phyloP scores from a whole-genome alignment of 768 basidiomycete species.

The Auriculariales sp. region DNA sequence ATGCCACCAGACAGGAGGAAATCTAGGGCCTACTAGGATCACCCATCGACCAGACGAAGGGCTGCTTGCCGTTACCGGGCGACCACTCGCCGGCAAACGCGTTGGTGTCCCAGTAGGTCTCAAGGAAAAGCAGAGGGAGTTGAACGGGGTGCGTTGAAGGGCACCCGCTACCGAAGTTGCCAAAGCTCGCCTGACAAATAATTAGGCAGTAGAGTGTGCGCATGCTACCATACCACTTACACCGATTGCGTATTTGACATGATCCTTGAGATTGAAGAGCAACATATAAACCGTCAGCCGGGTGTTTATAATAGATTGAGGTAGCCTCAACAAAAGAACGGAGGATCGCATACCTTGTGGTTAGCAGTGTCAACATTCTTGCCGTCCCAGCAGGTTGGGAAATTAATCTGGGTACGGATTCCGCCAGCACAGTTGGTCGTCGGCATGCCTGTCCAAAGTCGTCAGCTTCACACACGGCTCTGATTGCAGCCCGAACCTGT shows the following conservation, averaged over 20 bases:
- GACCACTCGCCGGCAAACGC: conserved; percentile 5
- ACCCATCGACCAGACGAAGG: conserved; percentile 8
- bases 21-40: conserved; percentile 7
- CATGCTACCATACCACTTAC: too few relatives aligned
- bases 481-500: too few relatives aligned
- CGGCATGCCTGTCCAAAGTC: conserved; percentile 4
- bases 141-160: conserved; percentile 7
- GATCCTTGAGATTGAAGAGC: neutral
- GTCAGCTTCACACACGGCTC: too few relatives aligned
- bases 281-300: neutral
- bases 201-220: too few relatives aligned
- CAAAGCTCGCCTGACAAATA: conserved; percentile 6
- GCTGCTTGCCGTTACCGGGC: conserved; percentile 6
- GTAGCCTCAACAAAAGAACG: too few relatives aligned
- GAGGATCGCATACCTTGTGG: too few relatives aligned
- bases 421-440: conserved; percentile 4
- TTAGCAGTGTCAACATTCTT: conserved; percentile 7
- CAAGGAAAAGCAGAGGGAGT: conserved; percentile 6
- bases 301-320: too few relatives aligned
- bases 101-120: conserved; percentile 7
- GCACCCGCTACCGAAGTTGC: conserved; percentile 8
- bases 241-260: conserved; percentile 5
- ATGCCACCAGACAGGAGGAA: neutral
- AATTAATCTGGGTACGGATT: conserved; percentile 7
- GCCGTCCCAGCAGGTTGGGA: conserved; percentile 13